A percentile compares a stretch with the other conserved stretches of the same genome.
phyloP scores from a whole-genome alignment of 176 grass and related monocot species.

The Ensete glaucum region DNA sequence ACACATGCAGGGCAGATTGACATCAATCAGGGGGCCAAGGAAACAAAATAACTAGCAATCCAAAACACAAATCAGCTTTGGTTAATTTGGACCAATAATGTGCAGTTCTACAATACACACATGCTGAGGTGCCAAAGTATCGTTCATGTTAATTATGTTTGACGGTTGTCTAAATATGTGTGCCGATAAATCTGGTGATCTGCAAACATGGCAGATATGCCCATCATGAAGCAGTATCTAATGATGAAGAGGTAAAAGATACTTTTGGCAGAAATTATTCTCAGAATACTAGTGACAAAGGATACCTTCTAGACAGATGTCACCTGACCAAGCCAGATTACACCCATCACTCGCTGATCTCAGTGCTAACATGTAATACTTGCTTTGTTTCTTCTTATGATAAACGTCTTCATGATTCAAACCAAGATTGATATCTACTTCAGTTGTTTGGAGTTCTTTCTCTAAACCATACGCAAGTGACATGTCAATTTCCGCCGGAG shows the following conservation, averaged over 20 bases:
- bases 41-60: no score
- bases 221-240: not conserved
- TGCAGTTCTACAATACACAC: no score
- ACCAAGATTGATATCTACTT: constrained; percentile 31
- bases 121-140: not conserved
- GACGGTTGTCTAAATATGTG: not conserved
- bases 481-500: constrained; percentile 64
- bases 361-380: constrained; percentile 68
- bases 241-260: not conserved
- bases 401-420: constrained; percentile 2
- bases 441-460: constrained; percentile 59
- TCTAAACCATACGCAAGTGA: constrained; percentile 93
- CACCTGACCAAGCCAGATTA: constrained; percentile 72
- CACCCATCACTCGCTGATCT: constrained; percentile 58
- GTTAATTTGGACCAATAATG: no score
- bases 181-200: not conserved
- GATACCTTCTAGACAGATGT: constrained; percentile 85
- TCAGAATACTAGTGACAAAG: not conserved
- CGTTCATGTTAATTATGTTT: not conserved
- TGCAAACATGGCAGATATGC: not conserved
- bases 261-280: not conserved
- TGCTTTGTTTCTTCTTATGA: constrained; percentile 25
- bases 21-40: no score
- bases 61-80: no score
- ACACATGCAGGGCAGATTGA: no score